phyloP scores from a whole-genome alignment of 1,139 yeast species.

The Wickerhamiella pararugosa region DNA sequence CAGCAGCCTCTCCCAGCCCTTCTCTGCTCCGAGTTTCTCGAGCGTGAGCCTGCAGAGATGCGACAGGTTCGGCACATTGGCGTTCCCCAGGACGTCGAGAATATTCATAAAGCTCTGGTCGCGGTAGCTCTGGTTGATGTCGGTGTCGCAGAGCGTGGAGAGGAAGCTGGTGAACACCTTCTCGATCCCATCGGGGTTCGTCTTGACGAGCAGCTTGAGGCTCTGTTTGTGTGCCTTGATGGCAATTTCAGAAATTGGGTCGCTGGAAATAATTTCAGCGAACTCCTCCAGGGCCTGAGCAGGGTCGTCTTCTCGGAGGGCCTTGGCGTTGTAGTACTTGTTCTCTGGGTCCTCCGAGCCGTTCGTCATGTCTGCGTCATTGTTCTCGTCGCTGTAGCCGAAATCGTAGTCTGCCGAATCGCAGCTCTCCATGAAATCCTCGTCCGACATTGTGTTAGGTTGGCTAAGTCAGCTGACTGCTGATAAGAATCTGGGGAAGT shows the following conservation, averaged over 20 bases:
- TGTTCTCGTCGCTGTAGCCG: conserved; percentile 17
- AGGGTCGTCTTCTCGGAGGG: conserved; percentile 36
- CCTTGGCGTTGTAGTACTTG: conserved; percentile 46
- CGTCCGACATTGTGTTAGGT: conserved; percentile 8
- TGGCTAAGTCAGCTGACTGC: background rate
- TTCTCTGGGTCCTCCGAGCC: conserved; percentile 30
- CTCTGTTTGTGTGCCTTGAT: conserved; percentile 55
- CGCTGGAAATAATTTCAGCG: conserved; percentile 23
- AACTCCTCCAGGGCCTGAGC: conserved; percentile 34
- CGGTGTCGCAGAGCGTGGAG: conserved; percentile 19
- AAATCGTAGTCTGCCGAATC: conserved; percentile 15
- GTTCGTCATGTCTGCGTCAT: conserved; percentile 16
- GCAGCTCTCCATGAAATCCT: conserved; percentile 13
- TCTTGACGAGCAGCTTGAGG: conserved; percentile 37
- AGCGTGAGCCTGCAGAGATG: conserved; percentile 22
- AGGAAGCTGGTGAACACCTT: conserved; percentile 23
- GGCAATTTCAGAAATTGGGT: conserved; percentile 23
- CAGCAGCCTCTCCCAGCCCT: conserved; percentile 38
- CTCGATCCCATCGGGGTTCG: conserved; percentile 26
- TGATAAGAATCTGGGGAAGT: too few species aligned
- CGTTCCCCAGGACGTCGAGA: conserved; percentile 31
- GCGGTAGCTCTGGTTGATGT: conserved; percentile 32
- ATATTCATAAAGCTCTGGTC: conserved; percentile 50
- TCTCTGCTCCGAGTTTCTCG: conserved; percentile 17
- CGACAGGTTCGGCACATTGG: conserved; percentile 18